Base-by-base conservation (phyloP, 2,329 filamentous ascomycete genomes). In the Pseudogymnoascus sp. region DNA sequence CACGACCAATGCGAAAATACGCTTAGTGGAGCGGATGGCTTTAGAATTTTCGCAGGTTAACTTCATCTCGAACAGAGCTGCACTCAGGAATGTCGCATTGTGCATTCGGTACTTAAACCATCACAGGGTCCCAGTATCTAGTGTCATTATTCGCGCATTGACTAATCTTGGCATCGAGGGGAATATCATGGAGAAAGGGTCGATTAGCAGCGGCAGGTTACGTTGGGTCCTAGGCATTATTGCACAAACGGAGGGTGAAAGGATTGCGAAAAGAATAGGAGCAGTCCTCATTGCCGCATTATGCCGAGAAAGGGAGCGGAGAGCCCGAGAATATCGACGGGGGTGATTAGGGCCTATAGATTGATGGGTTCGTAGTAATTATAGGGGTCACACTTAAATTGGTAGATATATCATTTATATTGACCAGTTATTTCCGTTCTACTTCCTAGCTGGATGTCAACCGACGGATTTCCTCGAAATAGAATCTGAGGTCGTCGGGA, bases 401-500 rank as follows among this genome's bases (percentile, higher is more conserved):
- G 49, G 49, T 55, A 16, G n/a, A 55, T 55, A 33, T 30, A 19
- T 19, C 49, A 55, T 55, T 19, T 33, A 55, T 55, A 30, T 33
- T 33, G 14, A 55, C 25, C 28, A 33, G 16, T 55, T 55, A 22
- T 55, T 19, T 55, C 12, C 22, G 25, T 19, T 55, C n/a, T 33
- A 55, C 25, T 55, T 19, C 28, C 68, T 64, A 70, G 52, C 64
- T 71, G 33, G 69, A 82, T 36, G 83, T 84, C 64, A 87, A 76
- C 58, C 90, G 84, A 75, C 96, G 91, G 63, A 97, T 86, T 76
- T 99, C 94, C 72, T 95, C 81, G 67, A 99, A 93, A 79, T 90
- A 99, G 77, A 95, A 96, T 74, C 86, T 93, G 68, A 99, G 79
- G 74, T 96, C 88, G 59, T 97, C 92, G 0, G 94, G 94, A 69